These are phyloP conservation scores for Tolypocladium tundrense DNA, from an alignment of 2,329 filamentous ascomycete genomes.

Conservation along the genomic window DNA sequence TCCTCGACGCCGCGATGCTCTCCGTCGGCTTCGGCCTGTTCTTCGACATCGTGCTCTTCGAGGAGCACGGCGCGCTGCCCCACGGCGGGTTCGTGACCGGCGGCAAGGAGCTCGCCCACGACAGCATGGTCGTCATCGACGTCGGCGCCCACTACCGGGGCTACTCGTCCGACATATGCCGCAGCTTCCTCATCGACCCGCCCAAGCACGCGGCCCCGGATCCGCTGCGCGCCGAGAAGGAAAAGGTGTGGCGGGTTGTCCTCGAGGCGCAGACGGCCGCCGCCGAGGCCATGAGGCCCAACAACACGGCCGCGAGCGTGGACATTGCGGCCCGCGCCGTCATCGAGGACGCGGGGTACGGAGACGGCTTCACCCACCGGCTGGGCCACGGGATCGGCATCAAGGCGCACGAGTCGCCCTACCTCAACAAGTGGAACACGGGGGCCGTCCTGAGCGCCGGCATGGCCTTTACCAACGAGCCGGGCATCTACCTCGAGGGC, in stretches of 20 bases:
- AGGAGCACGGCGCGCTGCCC: slow-evolving; percentile 40
- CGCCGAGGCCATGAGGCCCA: slow-evolving; percentile 35
- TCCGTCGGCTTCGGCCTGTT: slow-evolving; percentile 46
- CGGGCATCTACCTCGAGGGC: slow-evolving; percentile 49
- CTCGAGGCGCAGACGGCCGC: slow-evolving; percentile 51
- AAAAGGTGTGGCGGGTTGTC: slow-evolving; percentile 49
- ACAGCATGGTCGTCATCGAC: slow-evolving; percentile 52
- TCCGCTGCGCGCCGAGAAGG: slow-evolving; percentile 33
- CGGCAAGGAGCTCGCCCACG: slow-evolving; percentile 36
- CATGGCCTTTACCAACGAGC: slow-evolving; percentile 55
- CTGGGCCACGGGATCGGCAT: slow-evolving; percentile 57
- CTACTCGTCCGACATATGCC: slow-evolving; percentile 54
- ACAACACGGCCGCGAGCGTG: slow-evolving; percentile 46
- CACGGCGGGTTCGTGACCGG: slow-evolving; percentile 44
- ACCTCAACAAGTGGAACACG: slow-evolving; percentile 52
- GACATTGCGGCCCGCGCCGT: slow-evolving; percentile 49
- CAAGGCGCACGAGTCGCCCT: slow-evolving; percentile 56
- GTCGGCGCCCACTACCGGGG: slow-evolving; percentile 51
- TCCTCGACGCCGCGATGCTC: slow-evolving; percentile 44
- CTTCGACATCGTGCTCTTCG: slow-evolving; percentile 56
- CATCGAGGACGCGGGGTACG: slow-evolving; percentile 49
- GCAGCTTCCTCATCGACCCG: slow-evolving; percentile 45
- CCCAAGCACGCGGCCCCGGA: slow-evolving; percentile 8
- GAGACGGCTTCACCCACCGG: slow-evolving; percentile 48
- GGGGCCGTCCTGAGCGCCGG: slow-evolving; percentile 35